These are phyloP conservation scores for Bolboschoenus planiculmis DNA, from an alignment of 176 grass and related monocot genomes.

Conservation along the genomic window DNA sequence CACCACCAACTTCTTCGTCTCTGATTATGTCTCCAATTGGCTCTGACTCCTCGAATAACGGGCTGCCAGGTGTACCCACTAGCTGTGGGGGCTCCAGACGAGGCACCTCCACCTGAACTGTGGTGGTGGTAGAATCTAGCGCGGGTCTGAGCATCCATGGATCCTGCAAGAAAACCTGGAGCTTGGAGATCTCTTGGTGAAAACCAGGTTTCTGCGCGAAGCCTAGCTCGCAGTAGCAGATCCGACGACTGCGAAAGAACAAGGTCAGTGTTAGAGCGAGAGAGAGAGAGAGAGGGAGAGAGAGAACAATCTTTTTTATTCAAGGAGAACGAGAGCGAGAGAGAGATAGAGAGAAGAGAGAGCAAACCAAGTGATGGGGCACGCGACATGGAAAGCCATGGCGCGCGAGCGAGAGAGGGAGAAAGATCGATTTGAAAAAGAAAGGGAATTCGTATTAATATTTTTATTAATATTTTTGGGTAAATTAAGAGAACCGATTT, in stretches of 20 bases:
- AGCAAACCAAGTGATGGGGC: conserved; percentile 43
- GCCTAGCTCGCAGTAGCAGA: conserved; percentile 50
- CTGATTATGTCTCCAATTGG: background rate
- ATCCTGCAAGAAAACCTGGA: conserved; percentile 36
- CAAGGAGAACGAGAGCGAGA: background rate
- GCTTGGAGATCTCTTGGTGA: conserved; percentile 25
- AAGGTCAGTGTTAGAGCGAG: background rate
- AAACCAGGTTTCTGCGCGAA: conserved; percentile 24
- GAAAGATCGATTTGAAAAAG: conserved; percentile 17
- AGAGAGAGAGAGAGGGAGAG: background rate
- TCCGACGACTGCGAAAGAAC: conserved; percentile 31
- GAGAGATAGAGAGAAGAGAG: background rate
- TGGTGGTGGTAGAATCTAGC: background rate
- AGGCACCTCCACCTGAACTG: conserved; percentile 21
- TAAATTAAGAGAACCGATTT: background rate
- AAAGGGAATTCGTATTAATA: background rate
- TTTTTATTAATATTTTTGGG: conserved; percentile 5
- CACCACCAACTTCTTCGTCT: background rate
- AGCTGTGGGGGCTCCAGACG: background rate
- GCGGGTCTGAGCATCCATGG: conserved; percentile 27
- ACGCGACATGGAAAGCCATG: conserved; percentile 54
- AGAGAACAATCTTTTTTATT: background rate
- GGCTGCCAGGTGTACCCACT: background rate
- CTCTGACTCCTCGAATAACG: background rate
- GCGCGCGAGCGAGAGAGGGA: conserved; percentile 6